These are phyloP conservation scores for Epicoccum nigrum DNA, from an alignment of 2,329 filamentous ascomycete genomes.

Conservation along the genomic window DNA sequence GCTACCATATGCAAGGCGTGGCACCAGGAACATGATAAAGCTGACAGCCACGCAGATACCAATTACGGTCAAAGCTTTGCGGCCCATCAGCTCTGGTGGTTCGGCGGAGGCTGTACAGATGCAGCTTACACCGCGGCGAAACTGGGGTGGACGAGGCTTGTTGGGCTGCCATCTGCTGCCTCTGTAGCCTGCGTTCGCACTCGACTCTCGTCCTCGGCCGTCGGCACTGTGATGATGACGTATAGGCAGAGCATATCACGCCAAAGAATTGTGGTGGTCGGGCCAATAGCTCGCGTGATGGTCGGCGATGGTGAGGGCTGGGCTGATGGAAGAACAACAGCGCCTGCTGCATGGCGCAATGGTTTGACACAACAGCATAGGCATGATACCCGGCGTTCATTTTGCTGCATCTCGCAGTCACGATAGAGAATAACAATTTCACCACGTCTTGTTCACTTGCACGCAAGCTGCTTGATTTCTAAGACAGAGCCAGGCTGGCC, in stretches of 20 bases:
- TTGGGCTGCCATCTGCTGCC: constrained; percentile 90
- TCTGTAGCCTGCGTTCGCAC: constrained; percentile 57
- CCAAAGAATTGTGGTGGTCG: constrained; percentile 8
- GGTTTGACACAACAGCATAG: constrained; percentile 38
- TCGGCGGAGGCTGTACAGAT: constrained; percentile 65
- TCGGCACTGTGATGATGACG: constrained; percentile 1
- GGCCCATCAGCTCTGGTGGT: constrained; percentile 46
- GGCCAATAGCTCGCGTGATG: constrained; percentile 5
- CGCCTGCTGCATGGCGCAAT: constrained; percentile 44
- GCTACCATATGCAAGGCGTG: not conserved
- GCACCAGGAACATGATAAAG: not conserved
- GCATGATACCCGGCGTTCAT: constrained; percentile 44
- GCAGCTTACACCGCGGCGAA: constrained; percentile 73
- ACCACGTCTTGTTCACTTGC: not conserved
- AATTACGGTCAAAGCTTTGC: constrained; percentile 71
- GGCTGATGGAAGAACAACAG: constrained; percentile 23
- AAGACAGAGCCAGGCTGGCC: constrained; percentile 24
- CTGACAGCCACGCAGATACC: constrained; percentile 61
- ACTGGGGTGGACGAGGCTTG: constrained; percentile 90
- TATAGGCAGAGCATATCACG: not conserved
- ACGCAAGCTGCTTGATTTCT: constrained; percentile 18
- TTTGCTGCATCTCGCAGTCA: constrained; percentile 15
- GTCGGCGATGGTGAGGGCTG: constrained; percentile 3
- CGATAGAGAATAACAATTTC: not conserved
- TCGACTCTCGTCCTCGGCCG: not conserved